phyloP scores from a whole-genome alignment of 257 asterid species.

The Asclepias syriaca region DNA sequence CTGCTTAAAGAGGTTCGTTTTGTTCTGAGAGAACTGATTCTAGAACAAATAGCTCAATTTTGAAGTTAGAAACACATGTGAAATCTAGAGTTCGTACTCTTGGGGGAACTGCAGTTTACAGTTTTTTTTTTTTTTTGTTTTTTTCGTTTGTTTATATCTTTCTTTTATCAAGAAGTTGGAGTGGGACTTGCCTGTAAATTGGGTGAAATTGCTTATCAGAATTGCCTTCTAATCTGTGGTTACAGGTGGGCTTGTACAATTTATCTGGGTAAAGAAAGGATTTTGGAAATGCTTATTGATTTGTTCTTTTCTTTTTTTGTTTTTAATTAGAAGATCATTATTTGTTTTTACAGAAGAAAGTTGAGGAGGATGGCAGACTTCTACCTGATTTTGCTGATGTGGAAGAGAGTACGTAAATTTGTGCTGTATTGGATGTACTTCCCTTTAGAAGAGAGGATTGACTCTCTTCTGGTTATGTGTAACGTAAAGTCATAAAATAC shows the following conservation, averaged over 20 bases:
- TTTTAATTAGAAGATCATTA: conserved; percentile 9
- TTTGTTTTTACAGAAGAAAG: conserved; percentile 52
- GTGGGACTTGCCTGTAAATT: background rate
- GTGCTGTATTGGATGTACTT: background rate
- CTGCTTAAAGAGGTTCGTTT: conserved; percentile 67
- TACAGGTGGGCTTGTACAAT: background rate
- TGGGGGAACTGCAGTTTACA: background rate
- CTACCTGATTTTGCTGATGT: conserved; percentile 82
- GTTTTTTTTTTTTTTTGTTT: background rate
- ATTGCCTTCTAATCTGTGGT: background rate
- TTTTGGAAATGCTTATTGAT: background rate
- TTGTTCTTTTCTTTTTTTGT: background rate
- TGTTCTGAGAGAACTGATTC: background rate
- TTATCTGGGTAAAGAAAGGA: background rate
- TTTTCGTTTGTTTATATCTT: background rate
- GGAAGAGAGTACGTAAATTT: conserved; percentile 64
- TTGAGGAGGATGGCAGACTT: conserved; percentile 64
- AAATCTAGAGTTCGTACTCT: background rate
- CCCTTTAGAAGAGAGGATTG: background rate
- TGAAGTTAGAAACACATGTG: background rate
- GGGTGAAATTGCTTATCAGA: background rate
- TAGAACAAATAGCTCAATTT: background rate
- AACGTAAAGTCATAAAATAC: background rate
- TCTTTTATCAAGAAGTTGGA: background rate
- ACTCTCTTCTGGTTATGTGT: background rate